phyloP scores from a whole-genome alignment of 2,329 filamentous ascomycete genomes.

The Nannizzia gypsea region DNA sequence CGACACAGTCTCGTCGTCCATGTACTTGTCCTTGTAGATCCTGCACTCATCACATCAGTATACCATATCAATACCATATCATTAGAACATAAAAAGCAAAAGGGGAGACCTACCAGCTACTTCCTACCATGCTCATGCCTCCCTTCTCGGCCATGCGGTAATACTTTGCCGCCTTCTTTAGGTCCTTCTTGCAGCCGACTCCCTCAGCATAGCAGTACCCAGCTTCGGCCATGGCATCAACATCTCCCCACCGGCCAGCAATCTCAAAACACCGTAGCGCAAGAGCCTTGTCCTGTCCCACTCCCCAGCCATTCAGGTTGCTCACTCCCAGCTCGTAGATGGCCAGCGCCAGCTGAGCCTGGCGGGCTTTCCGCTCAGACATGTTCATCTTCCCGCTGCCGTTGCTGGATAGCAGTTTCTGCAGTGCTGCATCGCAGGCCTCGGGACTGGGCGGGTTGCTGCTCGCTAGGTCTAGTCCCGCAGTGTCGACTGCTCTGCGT shows the following conservation, averaged over 20 bases:
- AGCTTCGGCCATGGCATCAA: slow-evolving; percentile 84
- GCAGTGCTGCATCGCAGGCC: slow-evolving; percentile 28
- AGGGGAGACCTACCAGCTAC: slow-evolving; percentile 66
- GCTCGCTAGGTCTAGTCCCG: slow-evolving; percentile 69
- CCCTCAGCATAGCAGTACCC: slow-evolving; percentile 95
- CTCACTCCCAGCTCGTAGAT: slow-evolving; percentile 95
- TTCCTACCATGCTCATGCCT: slow-evolving; percentile 94
- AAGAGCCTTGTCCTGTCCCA: slow-evolving; percentile 77
- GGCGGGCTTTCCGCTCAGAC: slow-evolving; percentile 65
- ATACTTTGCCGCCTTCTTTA: slow-evolving; percentile 84
- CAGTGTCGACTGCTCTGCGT: slow-evolving; percentile 75
- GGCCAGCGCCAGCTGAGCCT: slow-evolving; percentile 86
- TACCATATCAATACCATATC: background rate
- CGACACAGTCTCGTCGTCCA: slow-evolving; percentile 48
- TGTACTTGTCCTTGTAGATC: slow-evolving; percentile 95
- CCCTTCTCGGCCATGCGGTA: slow-evolving; percentile 85
- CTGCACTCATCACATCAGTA: slow-evolving; percentile 35
- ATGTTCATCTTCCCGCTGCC: slow-evolving; percentile 44
- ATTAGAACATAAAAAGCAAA: background rate
- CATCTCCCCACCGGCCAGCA: slow-evolving; percentile 87
- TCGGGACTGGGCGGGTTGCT: slow-evolving; percentile 43
- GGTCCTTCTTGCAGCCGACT: slow-evolving; percentile 85
- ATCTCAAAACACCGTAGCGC: slow-evolving; percentile 93
- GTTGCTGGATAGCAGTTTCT: slow-evolving; percentile 25
- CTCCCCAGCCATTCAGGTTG: slow-evolving; percentile 97